A percentile compares a stretch with the other conserved stretches of the same genome.
Conservation (phyloP, 2,329 filamentous ascomycete species). For the Exophiala alcalophila region DNA sequence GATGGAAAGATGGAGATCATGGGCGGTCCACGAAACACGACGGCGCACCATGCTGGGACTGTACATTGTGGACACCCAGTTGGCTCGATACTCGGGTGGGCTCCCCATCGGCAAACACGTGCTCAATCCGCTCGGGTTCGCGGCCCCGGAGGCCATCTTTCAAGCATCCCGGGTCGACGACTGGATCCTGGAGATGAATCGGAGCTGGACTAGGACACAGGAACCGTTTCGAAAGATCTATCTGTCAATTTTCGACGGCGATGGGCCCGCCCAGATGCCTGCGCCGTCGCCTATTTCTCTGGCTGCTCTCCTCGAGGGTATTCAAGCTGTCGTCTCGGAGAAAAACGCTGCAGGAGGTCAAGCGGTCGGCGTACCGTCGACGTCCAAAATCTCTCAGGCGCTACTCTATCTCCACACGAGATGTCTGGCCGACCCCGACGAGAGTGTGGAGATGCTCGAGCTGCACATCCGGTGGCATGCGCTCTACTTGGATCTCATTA, state of each 20-base stretch:
- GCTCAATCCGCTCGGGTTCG: conserved; percentile 40
- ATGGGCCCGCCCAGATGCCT: not conserved
- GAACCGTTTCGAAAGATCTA: conserved; percentile 45
- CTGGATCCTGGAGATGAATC: conserved; percentile 36
- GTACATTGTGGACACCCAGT: conserved; percentile 21
- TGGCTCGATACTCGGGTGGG: conserved; percentile 4
- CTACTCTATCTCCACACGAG: not conserved
- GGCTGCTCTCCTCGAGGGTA: not conserved
- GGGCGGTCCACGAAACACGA: conserved; percentile 18
- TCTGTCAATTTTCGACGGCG: conserved; percentile 39
- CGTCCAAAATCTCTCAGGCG: not conserved
- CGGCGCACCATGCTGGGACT: conserved; percentile 21
- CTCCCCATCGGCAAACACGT: conserved; percentile 33
- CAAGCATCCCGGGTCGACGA: conserved; percentile 42
- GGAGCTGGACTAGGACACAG: conserved; percentile 34
- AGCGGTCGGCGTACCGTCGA: not conserved
- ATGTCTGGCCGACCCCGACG: not conserved
- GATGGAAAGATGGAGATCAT: not conserved
- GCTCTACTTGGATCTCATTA: not conserved
- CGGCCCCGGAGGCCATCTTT: conserved; percentile 41
- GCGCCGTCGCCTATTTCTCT: conserved; percentile 30
- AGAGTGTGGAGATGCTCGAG: not conserved
- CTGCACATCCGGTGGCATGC: conserved; percentile 24
- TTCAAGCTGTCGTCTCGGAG: conserved; percentile 3
- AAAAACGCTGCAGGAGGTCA: not conserved